Percentiles rank a stretch among this genome's conserved stretches.
Evolutionary conservation across 2,329 filamentous ascomycete genomes (phyloP).

Genomic region (Plectosphaerella cucumerina): DNA sequence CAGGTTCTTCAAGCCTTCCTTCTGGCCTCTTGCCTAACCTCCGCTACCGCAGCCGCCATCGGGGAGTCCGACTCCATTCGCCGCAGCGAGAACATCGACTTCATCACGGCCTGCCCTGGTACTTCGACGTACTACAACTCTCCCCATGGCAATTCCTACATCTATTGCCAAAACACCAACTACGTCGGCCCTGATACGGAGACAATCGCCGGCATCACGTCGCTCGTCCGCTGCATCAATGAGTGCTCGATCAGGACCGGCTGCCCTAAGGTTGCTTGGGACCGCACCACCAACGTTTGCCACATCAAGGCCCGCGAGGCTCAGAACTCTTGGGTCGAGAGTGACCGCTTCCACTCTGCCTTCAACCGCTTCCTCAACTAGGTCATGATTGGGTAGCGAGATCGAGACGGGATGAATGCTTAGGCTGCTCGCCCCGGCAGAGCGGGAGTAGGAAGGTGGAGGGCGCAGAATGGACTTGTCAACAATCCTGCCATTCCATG

Average conservation of each 20-base stretch:
- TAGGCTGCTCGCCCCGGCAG: too few relatives aligned
- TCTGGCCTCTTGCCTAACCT: slow-evolving; percentile 1
- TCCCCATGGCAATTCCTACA: slow-evolving; percentile 4
- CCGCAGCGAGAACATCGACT: slow-evolving; percentile 7
- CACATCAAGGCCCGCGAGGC: slow-evolving; percentile 10
- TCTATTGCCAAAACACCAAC: slow-evolving; percentile 8
- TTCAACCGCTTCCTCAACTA: neutral
- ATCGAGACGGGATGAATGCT: too few relatives aligned
- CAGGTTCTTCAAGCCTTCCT: neutral
- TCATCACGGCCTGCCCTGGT: slow-evolving; percentile 8
- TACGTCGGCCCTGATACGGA: slow-evolving; percentile 7
- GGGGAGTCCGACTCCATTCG: slow-evolving; percentile 5
- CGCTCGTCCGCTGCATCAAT: slow-evolving; percentile 7
- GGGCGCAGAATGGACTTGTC: too few relatives aligned
- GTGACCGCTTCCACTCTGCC: neutral
- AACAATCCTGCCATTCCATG: too few relatives aligned
- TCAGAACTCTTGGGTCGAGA: slow-evolving; percentile 1
- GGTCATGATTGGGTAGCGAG: neutral
- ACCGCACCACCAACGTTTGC: slow-evolving; percentile 15
- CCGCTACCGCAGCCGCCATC: slow-evolving; percentile 6
- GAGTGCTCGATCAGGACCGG: slow-evolving; percentile 8
- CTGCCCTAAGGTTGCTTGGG: slow-evolving; percentile 12
- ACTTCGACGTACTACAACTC: slow-evolving; percentile 2
- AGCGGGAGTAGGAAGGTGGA: too few relatives aligned
- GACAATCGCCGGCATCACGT: slow-evolving; percentile 6